Evolutionary conservation across 2,329 filamentous ascomycete genomes (phyloP).

Genomic region (Cytospora piceae): DNA sequence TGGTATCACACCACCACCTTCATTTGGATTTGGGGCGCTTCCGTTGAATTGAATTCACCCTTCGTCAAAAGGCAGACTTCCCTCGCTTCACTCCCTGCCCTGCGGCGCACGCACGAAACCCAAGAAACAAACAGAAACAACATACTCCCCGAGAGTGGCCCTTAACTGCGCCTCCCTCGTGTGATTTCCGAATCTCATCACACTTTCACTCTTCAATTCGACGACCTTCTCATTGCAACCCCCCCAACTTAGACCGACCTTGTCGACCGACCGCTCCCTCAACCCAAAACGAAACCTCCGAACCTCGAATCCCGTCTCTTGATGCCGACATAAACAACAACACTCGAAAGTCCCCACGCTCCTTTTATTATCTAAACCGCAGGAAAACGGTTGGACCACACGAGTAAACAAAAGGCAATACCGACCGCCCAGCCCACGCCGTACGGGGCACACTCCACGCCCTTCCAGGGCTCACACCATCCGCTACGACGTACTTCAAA

Average conservation of each 20-base stretch:
- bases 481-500: slow-evolving; percentile 6
- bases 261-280: slow-evolving; percentile 5
- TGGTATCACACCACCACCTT: slow-evolving; percentile 26
- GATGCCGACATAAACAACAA: slow-evolving; percentile 25
- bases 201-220: slow-evolving; percentile 7
- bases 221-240: slow-evolving; percentile 14
- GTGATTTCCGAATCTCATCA: slow-evolving; percentile 16
- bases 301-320: slow-evolving; percentile 19
- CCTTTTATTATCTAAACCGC: slow-evolving; percentile 14
- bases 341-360: slow-evolving; percentile 7
- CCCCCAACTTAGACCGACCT: slow-evolving; percentile 14
- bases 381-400: slow-evolving; percentile 24
- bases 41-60: slow-evolving; percentile 30
- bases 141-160: slow-evolving; percentile 8
- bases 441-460: slow-evolving; percentile 16
- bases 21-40: slow-evolving; percentile 24
- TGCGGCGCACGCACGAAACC: slow-evolving; percentile 21
- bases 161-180: slow-evolving; percentile 13
- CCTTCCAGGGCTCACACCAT: slow-evolving; percentile 15
- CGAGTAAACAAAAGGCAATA: slow-evolving; percentile 12
- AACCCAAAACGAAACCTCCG: not conserved
- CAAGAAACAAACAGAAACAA: slow-evolving; percentile 4
- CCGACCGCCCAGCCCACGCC: slow-evolving; percentile 7
- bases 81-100: slow-evolving; percentile 21
- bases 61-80: slow-evolving; percentile 21